These are phyloP conservation scores for Rutstroemia sp. DNA, from an alignment of 2,329 filamentous ascomycete genomes.

Conservation along the genomic window DNA sequence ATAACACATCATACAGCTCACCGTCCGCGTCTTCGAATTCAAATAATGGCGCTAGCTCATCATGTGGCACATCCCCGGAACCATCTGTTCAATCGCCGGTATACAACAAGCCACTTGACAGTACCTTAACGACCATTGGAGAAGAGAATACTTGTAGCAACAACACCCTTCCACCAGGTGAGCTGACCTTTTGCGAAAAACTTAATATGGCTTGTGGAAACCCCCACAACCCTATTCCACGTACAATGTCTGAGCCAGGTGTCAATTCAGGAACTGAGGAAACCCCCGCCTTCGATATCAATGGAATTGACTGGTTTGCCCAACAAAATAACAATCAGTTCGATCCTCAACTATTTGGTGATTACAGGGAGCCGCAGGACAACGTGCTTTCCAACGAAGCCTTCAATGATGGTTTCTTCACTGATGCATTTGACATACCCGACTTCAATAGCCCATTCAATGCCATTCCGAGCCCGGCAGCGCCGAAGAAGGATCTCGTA, in stretches of 20 bases:
- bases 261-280: constrained; percentile 20
- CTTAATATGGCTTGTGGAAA: constrained; percentile 49
- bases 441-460: constrained; percentile 82
- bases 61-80: constrained; percentile 72
- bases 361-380: constrained; percentile 85
- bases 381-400: constrained; percentile 57
- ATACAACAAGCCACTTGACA: constrained; percentile 53
- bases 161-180: constrained; percentile 35
- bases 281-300: constrained; percentile 38
- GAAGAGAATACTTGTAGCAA: constrained; percentile 49
- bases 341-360: constrained; percentile 84
- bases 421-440: constrained; percentile 67
- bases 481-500: constrained; percentile 62
- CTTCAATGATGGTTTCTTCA: constrained; percentile 40
- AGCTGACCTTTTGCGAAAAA: constrained; percentile 47
- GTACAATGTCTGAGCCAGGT: constrained; percentile 32
- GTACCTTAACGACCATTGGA: constrained; percentile 54
- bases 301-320: constrained; percentile 64
- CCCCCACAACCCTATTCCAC: constrained; percentile 43
- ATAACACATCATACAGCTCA: constrained; percentile 54
- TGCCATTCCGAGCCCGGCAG: constrained; percentile 37
- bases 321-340: constrained; percentile 81
- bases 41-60: constrained; percentile 52
- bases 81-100: constrained; percentile 63
- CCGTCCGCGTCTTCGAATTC: constrained; percentile 57